Conservation (phyloP, 345 rosid genomes). For the Aethionema arabicum region DNA sequence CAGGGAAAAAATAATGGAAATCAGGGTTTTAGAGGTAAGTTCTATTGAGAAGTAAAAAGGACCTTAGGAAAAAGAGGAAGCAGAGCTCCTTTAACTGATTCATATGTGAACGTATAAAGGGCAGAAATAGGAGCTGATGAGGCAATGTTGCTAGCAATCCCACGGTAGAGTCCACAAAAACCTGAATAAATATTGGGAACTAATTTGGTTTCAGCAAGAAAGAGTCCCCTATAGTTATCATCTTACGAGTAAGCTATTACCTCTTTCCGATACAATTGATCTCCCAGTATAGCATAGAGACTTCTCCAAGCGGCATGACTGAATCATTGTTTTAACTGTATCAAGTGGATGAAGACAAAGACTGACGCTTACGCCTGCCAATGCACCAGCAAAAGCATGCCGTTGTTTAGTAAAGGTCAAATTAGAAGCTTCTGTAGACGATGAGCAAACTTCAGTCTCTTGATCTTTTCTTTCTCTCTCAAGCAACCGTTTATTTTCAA, state of each 20-base stretch:
- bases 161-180: slow-evolving; percentile 77
- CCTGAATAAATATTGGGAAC: slow-evolving; percentile 44
- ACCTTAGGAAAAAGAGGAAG: slow-evolving; percentile 85
- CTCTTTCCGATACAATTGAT: slow-evolving; percentile 86
- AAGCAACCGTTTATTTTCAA: slow-evolving; percentile 26
- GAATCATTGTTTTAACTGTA: slow-evolving; percentile 76
- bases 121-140: slow-evolving; percentile 96
- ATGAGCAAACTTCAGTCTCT: slow-evolving; percentile 31
- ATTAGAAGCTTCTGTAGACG: slow-evolving; percentile 38
- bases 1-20: background rate
- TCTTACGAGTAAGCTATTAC: slow-evolving; percentile 32
- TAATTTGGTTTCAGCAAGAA: slow-evolving; percentile 7
- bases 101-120: slow-evolving; percentile 81
- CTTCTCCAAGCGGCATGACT: slow-evolving; percentile 72
- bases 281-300: slow-evolving; percentile 59
- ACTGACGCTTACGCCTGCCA: slow-evolving; percentile 79
- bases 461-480: slow-evolving; percentile 31
- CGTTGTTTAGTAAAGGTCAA: slow-evolving; percentile 57
- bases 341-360: slow-evolving; percentile 93
- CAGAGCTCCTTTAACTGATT: slow-evolving; percentile 74
- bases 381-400: slow-evolving; percentile 95
- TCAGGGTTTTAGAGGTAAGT: background rate
- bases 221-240: background rate
- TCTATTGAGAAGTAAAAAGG: slow-evolving; percentile 19
- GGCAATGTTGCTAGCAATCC: slow-evolving; percentile 78